phyloP scores from a whole-genome alignment of 192 early-diverging fungal species.

The Coemansia sp. region DNA sequence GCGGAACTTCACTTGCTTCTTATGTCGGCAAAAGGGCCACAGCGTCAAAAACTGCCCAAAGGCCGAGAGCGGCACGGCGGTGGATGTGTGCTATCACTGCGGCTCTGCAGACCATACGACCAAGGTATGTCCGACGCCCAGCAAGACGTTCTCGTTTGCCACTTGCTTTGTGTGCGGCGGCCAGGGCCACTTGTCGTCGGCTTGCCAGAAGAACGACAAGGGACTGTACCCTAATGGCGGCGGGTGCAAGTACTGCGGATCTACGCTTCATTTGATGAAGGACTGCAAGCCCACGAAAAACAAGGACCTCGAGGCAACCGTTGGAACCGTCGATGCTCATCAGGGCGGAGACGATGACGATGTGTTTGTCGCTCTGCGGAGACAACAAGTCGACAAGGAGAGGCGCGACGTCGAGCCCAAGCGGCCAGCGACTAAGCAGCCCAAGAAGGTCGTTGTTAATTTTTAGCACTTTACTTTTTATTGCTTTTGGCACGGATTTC shows the following conservation, averaged over 20 bases:
- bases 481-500: background rate
- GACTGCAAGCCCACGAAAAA: constrained; percentile 76
- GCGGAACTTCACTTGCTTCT: constrained; percentile 68
- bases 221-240: constrained; percentile 93
- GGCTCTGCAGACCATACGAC: constrained; percentile 82
- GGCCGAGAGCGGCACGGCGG: constrained; percentile 36
- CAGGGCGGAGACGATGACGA: constrained; percentile 97
- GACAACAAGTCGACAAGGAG: constrained; percentile 38
- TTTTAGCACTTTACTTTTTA: constrained; percentile 11
- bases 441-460: constrained; percentile 23
- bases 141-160: constrained; percentile 72
- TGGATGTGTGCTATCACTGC: constrained; percentile 87
- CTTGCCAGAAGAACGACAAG: constrained; percentile 85
- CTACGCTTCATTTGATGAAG: constrained; percentile 79
- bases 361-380: constrained; percentile 43
- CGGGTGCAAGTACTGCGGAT: constrained; percentile 84
- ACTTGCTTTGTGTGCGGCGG: constrained; percentile 87
- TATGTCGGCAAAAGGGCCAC: constrained; percentile 83
- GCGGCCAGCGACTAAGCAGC: constrained; percentile 14
- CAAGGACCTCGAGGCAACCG: constrained; percentile 26
- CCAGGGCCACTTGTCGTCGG: constrained; percentile 78
- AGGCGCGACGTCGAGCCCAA: constrained; percentile 10
- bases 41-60: constrained; percentile 81
- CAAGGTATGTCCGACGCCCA: constrained; percentile 66
- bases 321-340: constrained; percentile 78